A percentile compares a stretch with the other conserved stretches of the same genome.
phyloP scores from a whole-genome alignment of 2,329 filamentous ascomycete genomes.

The Daldinia sp. region DNA sequence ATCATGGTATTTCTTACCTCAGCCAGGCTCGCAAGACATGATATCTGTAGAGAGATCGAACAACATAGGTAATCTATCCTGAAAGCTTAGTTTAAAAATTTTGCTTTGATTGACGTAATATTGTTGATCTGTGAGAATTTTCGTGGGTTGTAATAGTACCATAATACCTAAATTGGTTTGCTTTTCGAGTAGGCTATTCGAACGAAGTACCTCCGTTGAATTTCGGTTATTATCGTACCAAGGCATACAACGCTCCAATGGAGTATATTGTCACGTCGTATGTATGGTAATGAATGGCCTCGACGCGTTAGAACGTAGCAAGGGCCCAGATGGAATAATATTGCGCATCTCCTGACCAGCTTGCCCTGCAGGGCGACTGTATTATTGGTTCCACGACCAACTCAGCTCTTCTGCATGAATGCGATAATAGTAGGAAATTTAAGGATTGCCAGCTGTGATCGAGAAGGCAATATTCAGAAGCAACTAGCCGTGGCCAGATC shows the following conservation, averaged over 20 bases:
- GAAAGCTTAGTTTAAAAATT: neutral
- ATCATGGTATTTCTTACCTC: slow-evolving; percentile 29
- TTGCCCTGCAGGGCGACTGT: slow-evolving; percentile 30
- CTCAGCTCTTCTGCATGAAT: slow-evolving; percentile 25
- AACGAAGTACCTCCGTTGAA: slow-evolving; percentile 6
- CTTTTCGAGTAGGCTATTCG: neutral
- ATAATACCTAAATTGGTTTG: neutral
- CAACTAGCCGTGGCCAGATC: slow-evolving; percentile 41
- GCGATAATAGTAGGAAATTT: slow-evolving; percentile 40
- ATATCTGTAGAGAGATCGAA: neutral
- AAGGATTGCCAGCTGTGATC: slow-evolving; percentile 38
- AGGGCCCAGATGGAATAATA: neutral
- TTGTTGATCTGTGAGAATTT: neutral
- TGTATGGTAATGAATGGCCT: neutral
- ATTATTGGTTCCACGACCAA: slow-evolving; percentile 30
- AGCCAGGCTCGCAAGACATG: slow-evolving; percentile 8
- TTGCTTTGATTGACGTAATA: neutral
- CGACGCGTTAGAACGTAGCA: slow-evolving; percentile 1
- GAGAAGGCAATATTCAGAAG: slow-evolving; percentile 36
- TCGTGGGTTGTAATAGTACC: neutral
- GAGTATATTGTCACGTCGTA: slow-evolving; percentile 15
- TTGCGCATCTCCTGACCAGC: slow-evolving; percentile 18
- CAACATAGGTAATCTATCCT: neutral
- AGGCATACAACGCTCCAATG: slow-evolving; percentile 16
- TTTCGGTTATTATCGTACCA: slow-evolving; percentile 17